Base-by-base conservation (phyloP, 148 eudicot genomes). In the Tetragonia tetragonoides region DNA sequence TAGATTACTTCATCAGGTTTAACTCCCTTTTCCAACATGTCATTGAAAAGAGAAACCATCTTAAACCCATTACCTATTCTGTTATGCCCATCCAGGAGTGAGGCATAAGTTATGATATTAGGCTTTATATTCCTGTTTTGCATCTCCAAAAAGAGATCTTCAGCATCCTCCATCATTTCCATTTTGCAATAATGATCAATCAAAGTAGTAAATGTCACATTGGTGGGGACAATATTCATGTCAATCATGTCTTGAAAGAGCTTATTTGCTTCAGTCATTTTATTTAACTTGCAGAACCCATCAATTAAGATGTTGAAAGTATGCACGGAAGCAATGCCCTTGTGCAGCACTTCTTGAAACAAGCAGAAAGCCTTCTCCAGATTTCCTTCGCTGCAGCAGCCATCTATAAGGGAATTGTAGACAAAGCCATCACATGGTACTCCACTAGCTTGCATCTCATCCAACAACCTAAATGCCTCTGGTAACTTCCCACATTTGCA, bases 241-340 rank as follows among this genome's bases (percentile, higher is more conserved):
- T 70, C 76, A 38, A 38, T 54, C 92, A 89, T 90, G 46, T 86
- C 89, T 77, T 80, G 79, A 40, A 94, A 70, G 80, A 90, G 77
- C 74, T 80, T 76, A 16, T 79, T 77, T 70, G 97, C 93, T 88
- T 89, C 93, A 56, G 24, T 70, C 69, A 89, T 76, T 49, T 81
- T 81, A 77, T 91, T 87, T 39, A 70, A 79, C 83, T 90, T 90
- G 84, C 95, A 90, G 68, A 83, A 85, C 77, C 93, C 89, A 79
- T 85, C 91, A 70, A 94, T 85, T 72, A 94, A 84, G 67, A 84
- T 92, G 63, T 94, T 94, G 78, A 83, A 89, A 57, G 90, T 89
- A 76, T 78, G 84, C 20, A 79, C 79, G 10, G 98, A 89, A 84
- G 88, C 90, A 78, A 89, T 37, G 34, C 93, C 91, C 66, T 83